Percentiles rank a stretch among this genome's conserved stretches.
These are phyloP conservation scores for Fomitopsis serialis DNA, from an alignment of 768 basidiomycete genomes.

Conservation along the genomic window DNA sequence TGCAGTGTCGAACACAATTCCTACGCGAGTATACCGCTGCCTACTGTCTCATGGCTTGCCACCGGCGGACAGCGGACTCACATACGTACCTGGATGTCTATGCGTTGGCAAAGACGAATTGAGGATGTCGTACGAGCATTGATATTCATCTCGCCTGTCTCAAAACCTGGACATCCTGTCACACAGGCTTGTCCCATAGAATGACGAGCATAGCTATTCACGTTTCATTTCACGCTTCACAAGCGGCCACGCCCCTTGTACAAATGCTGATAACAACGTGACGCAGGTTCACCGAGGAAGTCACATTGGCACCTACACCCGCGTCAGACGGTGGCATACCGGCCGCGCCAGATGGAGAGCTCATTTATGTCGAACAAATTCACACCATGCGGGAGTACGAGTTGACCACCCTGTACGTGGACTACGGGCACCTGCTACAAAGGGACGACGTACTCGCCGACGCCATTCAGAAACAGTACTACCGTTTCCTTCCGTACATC, in stretches of 20 bases:
- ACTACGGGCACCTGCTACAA: constrained; percentile 86
- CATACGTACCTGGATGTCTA: no score
- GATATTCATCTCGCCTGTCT: no score
- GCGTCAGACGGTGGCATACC: constrained; percentile 64
- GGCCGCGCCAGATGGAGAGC: constrained; percentile 51
- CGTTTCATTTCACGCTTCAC: no score
- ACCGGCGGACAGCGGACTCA: no score
- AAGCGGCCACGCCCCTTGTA: no score
- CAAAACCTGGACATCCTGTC: no score
- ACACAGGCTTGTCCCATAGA: no score
- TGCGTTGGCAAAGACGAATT: no score
- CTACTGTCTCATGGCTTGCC: no score
- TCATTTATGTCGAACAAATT: constrained; percentile 89
- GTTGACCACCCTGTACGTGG: constrained; percentile 93
- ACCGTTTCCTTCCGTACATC: constrained; percentile 93
- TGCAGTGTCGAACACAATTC: background rate
- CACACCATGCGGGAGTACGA: constrained; percentile 93
- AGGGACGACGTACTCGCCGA: constrained; percentile 91
- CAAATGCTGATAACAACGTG: background rate
- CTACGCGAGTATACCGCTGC: no score
- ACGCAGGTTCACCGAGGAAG: constrained; percentile 75
- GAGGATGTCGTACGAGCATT: no score
- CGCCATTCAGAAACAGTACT: constrained; percentile 93
- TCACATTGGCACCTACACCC: constrained; percentile 76
- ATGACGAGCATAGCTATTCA: no score